A percentile compares a stretch with the other conserved stretches of the same genome.
Conservation (phyloP, 768 basidiomycete species). For the Filobasidium floriforme region DNA sequence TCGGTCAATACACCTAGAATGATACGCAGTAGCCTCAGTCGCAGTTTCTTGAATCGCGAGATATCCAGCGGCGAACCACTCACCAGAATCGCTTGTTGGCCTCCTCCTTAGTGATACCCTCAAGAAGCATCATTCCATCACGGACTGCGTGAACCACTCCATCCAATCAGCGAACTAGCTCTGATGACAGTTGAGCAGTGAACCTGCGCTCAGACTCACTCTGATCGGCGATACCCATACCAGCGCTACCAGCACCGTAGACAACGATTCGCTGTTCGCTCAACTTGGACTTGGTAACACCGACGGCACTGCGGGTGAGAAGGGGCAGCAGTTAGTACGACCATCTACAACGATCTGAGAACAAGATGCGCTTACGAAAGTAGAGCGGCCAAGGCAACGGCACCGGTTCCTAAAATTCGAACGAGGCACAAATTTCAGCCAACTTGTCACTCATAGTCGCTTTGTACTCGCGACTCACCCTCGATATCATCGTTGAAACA, state of each 20-base stretch:
- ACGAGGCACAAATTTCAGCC: neutral
- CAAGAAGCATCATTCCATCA: conserved; percentile 60
- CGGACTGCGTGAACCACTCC: conserved; percentile 47
- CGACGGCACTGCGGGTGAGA: conserved; percentile 23
- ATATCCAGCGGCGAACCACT: neutral
- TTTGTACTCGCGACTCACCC: neutral
- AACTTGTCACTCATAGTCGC: neutral
- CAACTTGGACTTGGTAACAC: conserved; percentile 47
- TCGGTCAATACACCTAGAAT: conserved; percentile 55
- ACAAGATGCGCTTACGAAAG: conserved; percentile 3
- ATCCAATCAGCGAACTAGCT: no score
- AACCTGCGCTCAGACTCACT: neutral
- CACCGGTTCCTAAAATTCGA: conserved; percentile 24
- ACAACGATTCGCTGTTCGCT: conserved; percentile 69
- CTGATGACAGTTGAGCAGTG: no score
- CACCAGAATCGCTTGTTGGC: conserved; percentile 62
- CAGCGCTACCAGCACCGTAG: conserved; percentile 67
- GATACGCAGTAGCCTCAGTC: neutral
- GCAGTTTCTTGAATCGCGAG: neutral
- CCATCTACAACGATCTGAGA: no score
- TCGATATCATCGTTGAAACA: conserved; percentile 35
- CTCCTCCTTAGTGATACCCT: conserved; percentile 52
- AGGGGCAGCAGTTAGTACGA: no score
- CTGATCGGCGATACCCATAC: conserved; percentile 53
- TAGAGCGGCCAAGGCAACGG: conserved; percentile 29